Percentiles rank a stretch among this genome's conserved stretches.
Evolutionary conservation across 1,284 basidiomycete species (phyloP).

Genomic region (Apiotrichum montevideense): DNA sequence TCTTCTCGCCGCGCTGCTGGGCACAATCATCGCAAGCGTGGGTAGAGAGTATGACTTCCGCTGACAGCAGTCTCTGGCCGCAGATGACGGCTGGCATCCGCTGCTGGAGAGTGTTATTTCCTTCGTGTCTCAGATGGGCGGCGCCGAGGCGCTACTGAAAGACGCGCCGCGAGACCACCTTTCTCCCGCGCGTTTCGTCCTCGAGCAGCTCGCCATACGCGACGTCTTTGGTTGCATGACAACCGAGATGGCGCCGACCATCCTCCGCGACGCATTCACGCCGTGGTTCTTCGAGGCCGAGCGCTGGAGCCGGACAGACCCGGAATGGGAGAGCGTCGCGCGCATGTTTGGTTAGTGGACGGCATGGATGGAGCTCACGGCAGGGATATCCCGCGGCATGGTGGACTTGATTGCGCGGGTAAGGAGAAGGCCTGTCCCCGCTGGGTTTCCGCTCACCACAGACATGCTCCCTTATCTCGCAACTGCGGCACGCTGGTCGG

Average conservation of each 20-base stretch:
- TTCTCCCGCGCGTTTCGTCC: slow-evolving; percentile 31
- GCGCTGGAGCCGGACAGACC: slow-evolving; percentile 24
- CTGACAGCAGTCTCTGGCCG: slow-evolving; percentile 24
- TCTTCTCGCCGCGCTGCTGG: slow-evolving; percentile 31
- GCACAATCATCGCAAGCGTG: slow-evolving; percentile 36
- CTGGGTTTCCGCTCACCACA: slow-evolving; percentile 1
- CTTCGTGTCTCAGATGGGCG: slow-evolving; percentile 34
- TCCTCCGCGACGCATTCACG: slow-evolving; percentile 32
- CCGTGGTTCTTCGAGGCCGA: slow-evolving; percentile 39
- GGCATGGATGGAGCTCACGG: neutral
- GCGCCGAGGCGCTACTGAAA: slow-evolving; percentile 26
- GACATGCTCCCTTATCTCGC: slow-evolving; percentile 26
- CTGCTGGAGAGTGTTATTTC: slow-evolving; percentile 28
- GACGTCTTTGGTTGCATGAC: slow-evolving; percentile 43
- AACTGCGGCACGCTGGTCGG: neutral
- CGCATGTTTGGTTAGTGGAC: slow-evolving; percentile 32
- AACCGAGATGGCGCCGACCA: slow-evolving; percentile 30
- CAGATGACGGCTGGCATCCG: slow-evolving; percentile 37
- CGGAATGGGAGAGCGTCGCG: slow-evolving; percentile 40
- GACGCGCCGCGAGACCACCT: slow-evolving; percentile 23
- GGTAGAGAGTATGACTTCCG: slow-evolving; percentile 9
- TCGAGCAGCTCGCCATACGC: slow-evolving; percentile 39
- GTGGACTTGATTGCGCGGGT: slow-evolving; percentile 37
- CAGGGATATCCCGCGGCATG: slow-evolving; percentile 30
- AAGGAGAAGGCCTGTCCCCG: slow-evolving; percentile 3